phyloP scores from a whole-genome alignment of 192 early-diverging fungal genomes.

The Rhizophagus clarus region DNA sequence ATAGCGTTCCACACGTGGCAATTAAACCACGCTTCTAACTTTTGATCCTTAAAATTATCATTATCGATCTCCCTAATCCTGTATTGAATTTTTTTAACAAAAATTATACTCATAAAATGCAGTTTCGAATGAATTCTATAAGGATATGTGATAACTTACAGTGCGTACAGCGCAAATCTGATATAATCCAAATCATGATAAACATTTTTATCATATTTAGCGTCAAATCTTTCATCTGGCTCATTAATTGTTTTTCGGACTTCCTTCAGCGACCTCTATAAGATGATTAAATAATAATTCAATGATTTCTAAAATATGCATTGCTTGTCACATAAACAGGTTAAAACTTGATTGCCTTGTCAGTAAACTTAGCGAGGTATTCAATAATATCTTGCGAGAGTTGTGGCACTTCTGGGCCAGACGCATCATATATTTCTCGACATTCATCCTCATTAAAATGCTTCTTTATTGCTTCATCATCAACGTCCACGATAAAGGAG shows the following conservation, averaged over 20 bases:
- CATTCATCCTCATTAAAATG: neutral
- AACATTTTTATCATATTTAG: neutral
- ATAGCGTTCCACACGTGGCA: too few species aligned
- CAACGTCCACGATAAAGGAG: neutral
- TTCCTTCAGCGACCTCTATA: slow-evolving; percentile 2
- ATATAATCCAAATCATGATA: neutral
- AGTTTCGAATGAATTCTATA: too few species aligned
- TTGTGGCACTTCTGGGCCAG: too few species aligned
- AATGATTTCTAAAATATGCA: neutral
- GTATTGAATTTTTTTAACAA: too few species aligned
- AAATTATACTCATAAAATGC: too few species aligned
- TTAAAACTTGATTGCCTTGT: too few species aligned
- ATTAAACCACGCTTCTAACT: too few species aligned
- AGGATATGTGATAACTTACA: neutral
- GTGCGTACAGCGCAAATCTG: neutral
- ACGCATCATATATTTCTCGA: neutral
- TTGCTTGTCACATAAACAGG: neutral
- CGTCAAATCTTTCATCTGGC: neutral
- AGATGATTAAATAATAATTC: neutral
- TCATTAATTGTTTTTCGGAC: neutral
- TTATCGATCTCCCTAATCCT: too few species aligned
- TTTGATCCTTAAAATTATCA: too few species aligned
- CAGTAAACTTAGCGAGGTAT: too few species aligned
- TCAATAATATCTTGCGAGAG: too few species aligned
- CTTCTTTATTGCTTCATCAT: slow-evolving; percentile 1